Percentiles rank a stretch among this genome's conserved stretches.
Evolutionary conservation across 768 basidiomycete species (phyloP).

Genomic region (Macrolepiota albuminosa): DNA sequence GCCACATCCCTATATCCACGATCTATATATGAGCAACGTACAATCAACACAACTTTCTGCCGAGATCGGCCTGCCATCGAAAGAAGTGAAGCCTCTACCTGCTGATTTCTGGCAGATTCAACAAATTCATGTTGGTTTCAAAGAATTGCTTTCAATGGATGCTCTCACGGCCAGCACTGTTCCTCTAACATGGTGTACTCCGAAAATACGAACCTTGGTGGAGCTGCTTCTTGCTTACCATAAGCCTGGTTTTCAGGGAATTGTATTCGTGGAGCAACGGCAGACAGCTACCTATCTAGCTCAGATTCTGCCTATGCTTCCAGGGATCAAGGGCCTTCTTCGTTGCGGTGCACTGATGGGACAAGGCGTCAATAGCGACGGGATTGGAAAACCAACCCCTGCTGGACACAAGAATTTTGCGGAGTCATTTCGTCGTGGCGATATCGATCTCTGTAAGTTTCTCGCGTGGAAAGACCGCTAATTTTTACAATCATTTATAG

Average conservation of each 20-base stretch:
- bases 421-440: slow-evolving; percentile 56
- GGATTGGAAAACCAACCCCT: slow-evolving; percentile 32
- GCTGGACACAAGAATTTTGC: slow-evolving; percentile 57
- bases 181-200: slow-evolving; percentile 62
- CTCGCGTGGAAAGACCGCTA: neutral
- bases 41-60: slow-evolving; percentile 14
- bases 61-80: slow-evolving; percentile 12
- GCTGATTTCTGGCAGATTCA: slow-evolving; percentile 29
- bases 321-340: slow-evolving; percentile 52
- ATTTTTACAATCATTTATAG: slow-evolving; percentile 24
- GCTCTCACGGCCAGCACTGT: slow-evolving; percentile 19
- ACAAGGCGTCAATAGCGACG: slow-evolving; percentile 48
- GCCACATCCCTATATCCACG: slow-evolving; percentile 39
- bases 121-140: slow-evolving; percentile 41
- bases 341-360: slow-evolving; percentile 67
- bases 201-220: slow-evolving; percentile 63
- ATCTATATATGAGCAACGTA: slow-evolving; percentile 15
- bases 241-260: slow-evolving; percentile 63
- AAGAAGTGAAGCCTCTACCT: slow-evolving; percentile 23
- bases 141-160: slow-evolving; percentile 40
- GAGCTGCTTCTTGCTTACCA: slow-evolving; percentile 54
- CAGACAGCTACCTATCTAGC: slow-evolving; percentile 72
- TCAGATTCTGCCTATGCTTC: slow-evolving; percentile 55
- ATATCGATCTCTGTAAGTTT: slow-evolving; percentile 61
- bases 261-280: slow-evolving; percentile 85